Base-by-base conservation (phyloP, 108 stramenopile genomes). In the Cyclostephanos invisitatus region DNA sequence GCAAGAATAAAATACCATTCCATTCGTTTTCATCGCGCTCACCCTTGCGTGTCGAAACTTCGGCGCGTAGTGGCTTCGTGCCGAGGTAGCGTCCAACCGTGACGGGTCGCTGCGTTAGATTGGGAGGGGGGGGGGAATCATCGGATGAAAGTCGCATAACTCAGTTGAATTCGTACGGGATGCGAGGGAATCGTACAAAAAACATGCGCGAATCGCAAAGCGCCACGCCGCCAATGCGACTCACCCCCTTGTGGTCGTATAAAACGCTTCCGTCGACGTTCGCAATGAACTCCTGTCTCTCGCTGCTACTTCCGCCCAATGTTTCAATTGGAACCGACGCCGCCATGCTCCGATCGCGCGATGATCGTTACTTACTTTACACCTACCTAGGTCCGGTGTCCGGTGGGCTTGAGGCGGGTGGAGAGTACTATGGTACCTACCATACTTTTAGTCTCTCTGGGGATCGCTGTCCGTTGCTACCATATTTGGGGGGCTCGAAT, bases 11-110 rank as follows among this genome's bases (percentile, higher is more conserved):
- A 32, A 17, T 28, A 5, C 3, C 3, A n/a, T 14, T 27, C 56
- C 8, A 5, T 28, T 29, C 4, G 27, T 57, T 25, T 28, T 29
- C 28, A 17, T 28, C 24, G 14, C 28, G 5, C 58, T 59, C 36
- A 59, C 58, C 58, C 58, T 59, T 59, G 2, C 93, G 87, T 20
- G 81, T 83, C 42, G 80, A 78, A 1, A 94, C 63, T 56, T 91
- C 93, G 18, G 56, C 54, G 2, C 81, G 77, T 20, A 94, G 62
- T 17, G 93, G 93, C 77, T 86, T 88, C 8, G 89, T 87, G 28
- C 83, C 83, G 1, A 94, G 72, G 46, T 88, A 72, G 50, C 69
- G 60, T 44, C 84, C 89, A 53, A 94, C 85, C 7, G 81, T 80
- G 6, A 94, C 64, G 24, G 88, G 87, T 8, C 53, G 40, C 77